A percentile compares a stretch with the other conserved stretches of the same genome.
Evolutionary conservation across 2,329 filamentous ascomycete species (phyloP).

Genomic region (Neofusicoccum kwambonambiense): DNA sequence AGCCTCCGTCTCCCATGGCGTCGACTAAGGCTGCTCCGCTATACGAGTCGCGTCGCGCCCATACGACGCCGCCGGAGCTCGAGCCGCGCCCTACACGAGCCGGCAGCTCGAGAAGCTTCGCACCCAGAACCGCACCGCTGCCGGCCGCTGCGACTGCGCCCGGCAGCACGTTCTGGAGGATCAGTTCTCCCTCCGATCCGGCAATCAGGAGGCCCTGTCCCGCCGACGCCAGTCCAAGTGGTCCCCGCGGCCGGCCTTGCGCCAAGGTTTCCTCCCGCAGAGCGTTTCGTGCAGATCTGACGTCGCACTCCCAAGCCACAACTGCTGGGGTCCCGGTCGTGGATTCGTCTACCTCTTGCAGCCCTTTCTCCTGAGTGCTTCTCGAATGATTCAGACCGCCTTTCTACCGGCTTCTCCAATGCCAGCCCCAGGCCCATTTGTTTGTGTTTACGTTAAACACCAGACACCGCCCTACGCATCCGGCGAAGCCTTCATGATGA

Average conservation of each 20-base stretch:
- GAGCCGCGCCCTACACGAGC: slow-evolving; percentile 12
- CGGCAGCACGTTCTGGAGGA: neutral
- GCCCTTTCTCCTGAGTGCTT: slow-evolving; percentile 13
- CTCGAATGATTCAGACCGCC: slow-evolving; percentile 13
- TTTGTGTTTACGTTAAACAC: neutral
- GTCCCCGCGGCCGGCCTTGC: slow-evolving; percentile 7
- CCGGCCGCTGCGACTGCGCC: neutral
- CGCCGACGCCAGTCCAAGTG: neutral
- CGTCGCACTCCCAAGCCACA: slow-evolving; percentile 6
- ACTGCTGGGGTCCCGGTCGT: slow-evolving; percentile 1
- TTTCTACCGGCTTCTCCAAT: neutral
- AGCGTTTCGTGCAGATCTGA: slow-evolving; percentile 5
- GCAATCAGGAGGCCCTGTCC: neutral
- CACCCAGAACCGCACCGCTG: neutral
- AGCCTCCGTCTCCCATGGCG: neutral
- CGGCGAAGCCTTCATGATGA: neutral
- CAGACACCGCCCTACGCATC: neutral
- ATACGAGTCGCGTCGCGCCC: slow-evolving; percentile 4
- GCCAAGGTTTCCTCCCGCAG: neutral
- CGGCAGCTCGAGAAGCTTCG: neutral
- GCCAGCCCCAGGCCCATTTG: neutral
- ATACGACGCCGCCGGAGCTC: slow-evolving; percentile 10
- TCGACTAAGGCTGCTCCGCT: neutral
- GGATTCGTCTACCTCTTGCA: slow-evolving; percentile 14
- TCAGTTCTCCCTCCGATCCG: no score